Base-by-base conservation (phyloP, 257 asterid species). In the Plantago major region DNA sequence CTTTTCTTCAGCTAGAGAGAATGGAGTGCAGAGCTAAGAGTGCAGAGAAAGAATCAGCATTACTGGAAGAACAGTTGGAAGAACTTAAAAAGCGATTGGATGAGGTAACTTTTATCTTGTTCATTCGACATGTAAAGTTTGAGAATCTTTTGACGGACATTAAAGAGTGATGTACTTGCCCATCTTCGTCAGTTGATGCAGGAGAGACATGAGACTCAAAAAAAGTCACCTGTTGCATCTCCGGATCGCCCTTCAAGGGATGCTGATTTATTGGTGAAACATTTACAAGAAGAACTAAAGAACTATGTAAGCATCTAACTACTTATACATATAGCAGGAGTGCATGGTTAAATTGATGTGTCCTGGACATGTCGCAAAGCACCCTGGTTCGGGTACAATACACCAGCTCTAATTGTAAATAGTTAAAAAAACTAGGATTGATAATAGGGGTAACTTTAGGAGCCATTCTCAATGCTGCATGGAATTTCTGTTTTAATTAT, bases 261-360 rank as follows among this genome's bases (percentile, higher is more conserved):
- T 67, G 42, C 71, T 56, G 69, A 64, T 72, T 58, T 83, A 71
- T 65, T 89, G 87, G 89, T 93, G 78, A 87, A 89, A 72, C 95
- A 87, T 71, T 81, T 93, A 84, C 96, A 76, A 65, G 97, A 89
- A 64, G 99, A 92, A 78, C 76, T 93, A 71, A 82, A 87, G 78
- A 81, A 71, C 80, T 85, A 79, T 76, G 99, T 89, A 74, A 87
- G 99, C 77, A 64, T 66, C 22, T 68, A 64, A 53, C 17, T 53
- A 15, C 40, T 19, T 53, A 53, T 26, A 53, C 8, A 53, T 22
- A 16, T 19, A 19, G n/a, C 40, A 33, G 8, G 40, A 22, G 26
- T 1, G 2, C 26, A 22, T 33, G 40, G 40, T 7, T 33, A 33
- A 22, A 7, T 33, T 7, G 3, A 33, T 33, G 40, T 33, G 40